Conservation (phyloP, 768 basidiomycete genomes). For the Auriscalpium vulgare region DNA sequence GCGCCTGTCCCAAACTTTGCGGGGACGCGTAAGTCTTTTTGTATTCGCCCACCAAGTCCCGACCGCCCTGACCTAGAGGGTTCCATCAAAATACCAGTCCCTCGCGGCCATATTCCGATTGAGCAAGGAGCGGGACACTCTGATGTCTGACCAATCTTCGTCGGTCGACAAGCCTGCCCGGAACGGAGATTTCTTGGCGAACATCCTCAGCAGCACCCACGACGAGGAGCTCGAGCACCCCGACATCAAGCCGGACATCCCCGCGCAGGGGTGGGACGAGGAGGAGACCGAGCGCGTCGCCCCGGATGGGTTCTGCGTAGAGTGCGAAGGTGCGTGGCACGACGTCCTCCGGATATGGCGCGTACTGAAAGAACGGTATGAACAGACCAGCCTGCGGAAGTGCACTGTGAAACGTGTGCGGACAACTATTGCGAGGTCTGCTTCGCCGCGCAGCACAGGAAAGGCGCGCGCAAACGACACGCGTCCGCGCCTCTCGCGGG, state of each 20-base stretch:
- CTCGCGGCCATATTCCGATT: no score
- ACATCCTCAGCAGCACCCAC: conserved; percentile 59
- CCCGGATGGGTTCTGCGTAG: conserved; percentile 65
- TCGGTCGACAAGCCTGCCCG: neutral
- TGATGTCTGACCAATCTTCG: no score
- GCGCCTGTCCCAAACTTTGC: no score
- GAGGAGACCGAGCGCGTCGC: conserved; percentile 39
- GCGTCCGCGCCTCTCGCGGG: conserved; percentile 37
- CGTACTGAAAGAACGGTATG: neutral
- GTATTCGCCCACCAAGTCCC: no score
- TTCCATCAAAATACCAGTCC: no score
- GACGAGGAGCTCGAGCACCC: conserved; percentile 54
- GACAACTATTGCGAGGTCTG: conserved; percentile 82
- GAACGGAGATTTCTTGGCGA: conserved; percentile 42
- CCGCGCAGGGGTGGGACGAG: conserved; percentile 57
- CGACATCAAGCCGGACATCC: conserved; percentile 25
- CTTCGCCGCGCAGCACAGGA: conserved; percentile 77
- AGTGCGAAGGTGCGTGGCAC: conserved; percentile 70
- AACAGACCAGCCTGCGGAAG: conserved; percentile 75
- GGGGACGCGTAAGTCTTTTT: no score
- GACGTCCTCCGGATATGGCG: neutral
- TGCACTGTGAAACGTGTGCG: conserved; percentile 62
- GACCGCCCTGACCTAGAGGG: no score
- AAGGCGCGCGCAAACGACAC: conserved; percentile 69
- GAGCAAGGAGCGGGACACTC: no score